Evolutionary conservation across 139 green algal genomes (phyloP).

Genomic region (Desmodesmus armatus): DNA sequence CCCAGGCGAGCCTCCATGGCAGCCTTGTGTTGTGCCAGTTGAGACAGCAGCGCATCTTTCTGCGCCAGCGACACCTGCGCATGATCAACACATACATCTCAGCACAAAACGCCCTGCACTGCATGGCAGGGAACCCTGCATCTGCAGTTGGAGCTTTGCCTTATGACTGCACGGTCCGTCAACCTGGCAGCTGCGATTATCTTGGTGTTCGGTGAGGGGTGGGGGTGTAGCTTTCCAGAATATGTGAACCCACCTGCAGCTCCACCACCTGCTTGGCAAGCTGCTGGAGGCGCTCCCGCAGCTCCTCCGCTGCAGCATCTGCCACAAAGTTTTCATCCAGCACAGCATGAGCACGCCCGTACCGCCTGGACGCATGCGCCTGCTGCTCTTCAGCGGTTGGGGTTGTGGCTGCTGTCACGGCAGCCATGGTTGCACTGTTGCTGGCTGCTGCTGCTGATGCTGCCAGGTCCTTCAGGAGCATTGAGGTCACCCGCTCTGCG

Average conservation of each 20-base stretch:
- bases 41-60: slow-evolving; percentile 43
- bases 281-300: slow-evolving; percentile 54
- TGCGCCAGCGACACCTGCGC: slow-evolving; percentile 19
- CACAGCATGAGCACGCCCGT: not conserved
- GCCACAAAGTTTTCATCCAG: slow-evolving; percentile 58
- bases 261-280: slow-evolving; percentile 63
- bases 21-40: slow-evolving; percentile 32
- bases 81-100: no score
- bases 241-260: slow-evolving; percentile 61
- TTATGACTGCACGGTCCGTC: no score
- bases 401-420: not conserved
- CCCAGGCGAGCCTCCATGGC: slow-evolving; percentile 26
- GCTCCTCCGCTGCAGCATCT: slow-evolving; percentile 65
- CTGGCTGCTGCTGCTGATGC: not conserved
- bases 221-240: no score
- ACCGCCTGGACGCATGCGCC: not conserved
- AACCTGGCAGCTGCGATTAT: no score
- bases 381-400: not conserved
- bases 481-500: slow-evolving; percentile 48
- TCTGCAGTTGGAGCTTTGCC: no score
- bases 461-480: slow-evolving; percentile 49
- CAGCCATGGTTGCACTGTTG: not conserved
- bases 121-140: no score
- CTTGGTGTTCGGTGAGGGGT: no score
- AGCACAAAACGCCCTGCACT: no score